Base-by-base conservation (phyloP, 1,284 basidiomycete genomes). In the Irpex lacteus region DNA sequence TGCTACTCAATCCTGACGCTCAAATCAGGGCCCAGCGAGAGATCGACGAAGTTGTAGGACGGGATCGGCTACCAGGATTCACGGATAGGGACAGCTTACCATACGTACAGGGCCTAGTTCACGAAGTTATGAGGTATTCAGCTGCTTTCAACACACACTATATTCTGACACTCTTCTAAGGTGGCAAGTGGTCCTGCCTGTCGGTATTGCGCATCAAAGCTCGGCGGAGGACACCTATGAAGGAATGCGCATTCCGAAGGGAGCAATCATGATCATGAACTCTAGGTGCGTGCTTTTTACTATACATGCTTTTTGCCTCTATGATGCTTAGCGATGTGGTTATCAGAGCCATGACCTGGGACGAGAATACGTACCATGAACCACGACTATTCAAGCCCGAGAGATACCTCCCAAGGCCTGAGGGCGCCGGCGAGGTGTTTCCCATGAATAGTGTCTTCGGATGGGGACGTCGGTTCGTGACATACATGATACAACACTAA, bases 341-440 rank as follows among this genome's bases (percentile, higher is more conserved):
- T 2, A 8, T 34, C 15, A 53, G 11, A 36, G 18, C n/a, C 19
- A 55, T 18, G 18, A 8, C 7, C 7, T 19, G 15, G 19, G 47
- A 82, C 80, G 67, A 77, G 74, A 7, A 60, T 5, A 67, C 69
- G 56, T 72, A 72, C 64, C 63, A 68, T 62, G 66, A 76, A 4
- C 77, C 81, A 9, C 71, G 78, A 8, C 65, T 61, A 9, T 83
- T 82, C 68, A 66, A 47, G 3, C 80, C 81, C 1, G 80, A 81
- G 63, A 76, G 80, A 3, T 82, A 79, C 69, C 54, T 75, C 58
- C 63, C 63, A 32, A 26, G 34, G 44, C 53, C 63, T 2, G n/a
- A 13, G 4, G 40, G 40, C 1, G 49, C 15, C 21, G 59, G 59
- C 9, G 63, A 64, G 36, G 50, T 49, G 8, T 56, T 57, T 21